Evolutionary conservation across 2,329 filamentous ascomycete species (phyloP), one percentile per base, ranked within the genome.

Genomic region (Aspergillus floridensis): DNA sequence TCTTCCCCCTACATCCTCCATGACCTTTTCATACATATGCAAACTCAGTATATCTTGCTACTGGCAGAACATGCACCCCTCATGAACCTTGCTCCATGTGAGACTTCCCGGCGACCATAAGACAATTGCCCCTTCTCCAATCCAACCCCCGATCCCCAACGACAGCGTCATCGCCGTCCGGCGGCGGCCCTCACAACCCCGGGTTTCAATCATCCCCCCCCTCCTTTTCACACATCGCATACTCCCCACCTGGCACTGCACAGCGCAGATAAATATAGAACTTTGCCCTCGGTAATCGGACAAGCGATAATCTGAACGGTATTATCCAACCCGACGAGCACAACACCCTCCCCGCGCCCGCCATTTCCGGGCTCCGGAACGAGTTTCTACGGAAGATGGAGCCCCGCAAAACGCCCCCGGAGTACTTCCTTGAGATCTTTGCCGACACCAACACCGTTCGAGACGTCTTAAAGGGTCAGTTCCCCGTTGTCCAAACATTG

Each of bases 381-480:
- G 26, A 41, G 47, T 49, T 41, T 21, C 38, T 21, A 53, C 29
- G 50, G 65, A 68, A 64, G 65, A 89, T 89, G 86, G 86, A 89
- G 68, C 81, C 81, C 75, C 83, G 84, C 74, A 78, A 76, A 73
- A 80, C 81, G 68, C 87, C 91, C 60, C 91, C 92, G 69, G 92
- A 97, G 78, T 96, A 96, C 80, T 91, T 91, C 67, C 86, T 99
- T 74, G 93, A 97, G 74, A 88, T 96, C 72, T 96, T 97, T 75
- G 91, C 93, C 60, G 95, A 98, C 77, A 91, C 92, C 54, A 86
- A 86, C 48, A 95, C 90, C 57, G 91, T 97, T 66, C 91, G 90
- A 75, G 93, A 98, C 73, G 89, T 98, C 57, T 88, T 98, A 63
- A 93, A 93, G 86, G 93, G 93, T 93, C 75, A 67, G 79, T 50